Base-by-base conservation (phyloP, 345 rosid genomes). In the Pelargonium nanum region DNA sequence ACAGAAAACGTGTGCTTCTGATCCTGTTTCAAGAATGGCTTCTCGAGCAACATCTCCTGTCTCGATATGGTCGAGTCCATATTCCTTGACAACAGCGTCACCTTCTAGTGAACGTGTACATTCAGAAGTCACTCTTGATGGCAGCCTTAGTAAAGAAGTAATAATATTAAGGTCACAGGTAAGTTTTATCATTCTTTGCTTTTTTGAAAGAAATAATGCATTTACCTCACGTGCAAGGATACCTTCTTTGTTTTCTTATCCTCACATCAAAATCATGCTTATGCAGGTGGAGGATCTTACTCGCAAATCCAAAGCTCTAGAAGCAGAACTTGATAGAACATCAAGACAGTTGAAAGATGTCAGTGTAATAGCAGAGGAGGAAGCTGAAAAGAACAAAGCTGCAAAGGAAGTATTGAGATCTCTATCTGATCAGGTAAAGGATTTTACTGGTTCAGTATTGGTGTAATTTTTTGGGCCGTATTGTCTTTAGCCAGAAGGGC, bases 281-380 rank as follows among this genome's bases (percentile, higher is more conserved):
- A 54, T 78, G 72, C 65, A 85, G 91, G 90, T 85, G 64, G 89
- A 87, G 72, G 81, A 82, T 40, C 87, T 87, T 58, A 80, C 81
- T 26, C 63, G 45, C 19, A 78, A 80, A 69, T 58, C 83, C 19
- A 77, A 74, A 61, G 55, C 73, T 67, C 84, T 78, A 60, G 85
- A 87, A 55, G 68, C 56, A 16, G 76, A 87, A 67, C 80, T 84
- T 21, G 80, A 76, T 72, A 77, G 65, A 65, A 75, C 79, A 52
- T 62, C 78, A 0, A 75, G 68, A 62, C 75, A 72, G 65, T 79
- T 80, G 74, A 84, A 82, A 66, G 85, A 81, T 60, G 81, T 87
- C 26, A 24, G 57, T 48, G 69, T 62, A 60, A 61, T 64, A 53
- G 85, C 82, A 0, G 60, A 61, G 7, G 79, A 83, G 69, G 88